Base-by-base conservation (phyloP, 208 protist species). In the Vickermania spadyakhi region DNA sequence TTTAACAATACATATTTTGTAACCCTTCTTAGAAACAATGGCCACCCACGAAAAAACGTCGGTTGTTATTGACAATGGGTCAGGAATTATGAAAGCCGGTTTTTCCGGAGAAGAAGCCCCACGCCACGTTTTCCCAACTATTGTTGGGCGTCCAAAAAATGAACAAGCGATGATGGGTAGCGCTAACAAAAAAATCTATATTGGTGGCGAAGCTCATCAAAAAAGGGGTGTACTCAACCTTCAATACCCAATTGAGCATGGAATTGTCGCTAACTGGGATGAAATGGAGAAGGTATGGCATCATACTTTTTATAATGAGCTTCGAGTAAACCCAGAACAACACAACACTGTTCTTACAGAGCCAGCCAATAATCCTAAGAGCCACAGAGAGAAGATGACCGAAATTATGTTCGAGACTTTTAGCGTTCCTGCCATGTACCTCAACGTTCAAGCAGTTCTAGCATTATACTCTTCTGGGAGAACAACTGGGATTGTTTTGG, bases 221-320 rank as follows among this genome's bases (percentile, higher is more conserved):
- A 97, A 97, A 73, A 77, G 95, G 64, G 94, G 94, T 70, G 93
- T 98, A 27, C 81, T 98, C 27, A 83, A 82, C 13, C 73, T 98
- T 26, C 91, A 96, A 68, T 97, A 98, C 70, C 94, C 96, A 45
- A 97, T 98, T 55, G 91, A 96, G 72, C 90, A 97, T 63, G 93
- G 96, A 42, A 96, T 98, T 59, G 93, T 99, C 22, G 98, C 92
- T 62, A 98, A 99, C 80, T 99, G 97, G 97, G 96, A 99, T 60
- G 95, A 98, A 72, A 98, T 99, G 93, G 95, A 98, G 79, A 97
- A 97, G 73, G 94, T 98, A 57, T 99, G 96, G 97, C 89, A 98
- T 68, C 96, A 99, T 72, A 98, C 96, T 59, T 99, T 99, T 75
- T 98, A 98, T 80, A 98, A 99, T 70, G 96, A 99, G 77, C 85